Evolutionary conservation across 345 rosid species (phyloP).

Genomic region (Brassica nigra): DNA sequence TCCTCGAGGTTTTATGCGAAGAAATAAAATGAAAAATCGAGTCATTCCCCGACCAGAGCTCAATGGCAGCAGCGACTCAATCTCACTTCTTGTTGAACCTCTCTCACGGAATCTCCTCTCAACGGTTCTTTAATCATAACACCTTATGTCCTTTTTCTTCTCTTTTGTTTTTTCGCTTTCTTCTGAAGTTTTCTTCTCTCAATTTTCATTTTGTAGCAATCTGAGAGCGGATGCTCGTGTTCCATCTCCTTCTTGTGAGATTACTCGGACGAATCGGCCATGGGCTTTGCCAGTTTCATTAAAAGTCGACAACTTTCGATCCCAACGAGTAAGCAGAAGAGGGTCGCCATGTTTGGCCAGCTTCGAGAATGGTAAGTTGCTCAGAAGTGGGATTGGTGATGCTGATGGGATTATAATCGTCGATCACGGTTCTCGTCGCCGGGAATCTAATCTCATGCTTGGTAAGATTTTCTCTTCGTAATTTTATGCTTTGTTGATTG

Average conservation of each 20-base stretch:
- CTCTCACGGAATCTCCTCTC: conserved; percentile 3
- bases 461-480: conserved; percentile 43
- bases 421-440: conserved; percentile 93
- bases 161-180: neutral
- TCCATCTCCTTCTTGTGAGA: conserved; percentile 12
- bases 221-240: conserved; percentile 20
- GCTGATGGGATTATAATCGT: conserved; percentile 80
- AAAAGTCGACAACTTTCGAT: conserved; percentile 29
- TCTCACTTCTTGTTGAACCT: conserved; percentile 8
- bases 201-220: neutral
- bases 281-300: conserved; percentile 31
- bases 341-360: conserved; percentile 36
- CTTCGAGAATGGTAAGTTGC: conserved; percentile 38
- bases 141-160: neutral
- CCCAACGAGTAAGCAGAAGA: conserved; percentile 18
- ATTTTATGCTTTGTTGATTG: neutral
- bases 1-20: neutral
- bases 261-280: conserved; percentile 21
- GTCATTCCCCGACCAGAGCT: neutral
- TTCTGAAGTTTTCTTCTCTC: neutral
- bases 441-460: conserved; percentile 85
- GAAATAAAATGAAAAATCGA: neutral
- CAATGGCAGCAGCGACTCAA: conserved; percentile 29
- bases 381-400: conserved; percentile 45
- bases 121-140: conserved; percentile 16